phyloP scores from a whole-genome alignment of 306 rosid species.

The Abrus pulchellus region DNA sequence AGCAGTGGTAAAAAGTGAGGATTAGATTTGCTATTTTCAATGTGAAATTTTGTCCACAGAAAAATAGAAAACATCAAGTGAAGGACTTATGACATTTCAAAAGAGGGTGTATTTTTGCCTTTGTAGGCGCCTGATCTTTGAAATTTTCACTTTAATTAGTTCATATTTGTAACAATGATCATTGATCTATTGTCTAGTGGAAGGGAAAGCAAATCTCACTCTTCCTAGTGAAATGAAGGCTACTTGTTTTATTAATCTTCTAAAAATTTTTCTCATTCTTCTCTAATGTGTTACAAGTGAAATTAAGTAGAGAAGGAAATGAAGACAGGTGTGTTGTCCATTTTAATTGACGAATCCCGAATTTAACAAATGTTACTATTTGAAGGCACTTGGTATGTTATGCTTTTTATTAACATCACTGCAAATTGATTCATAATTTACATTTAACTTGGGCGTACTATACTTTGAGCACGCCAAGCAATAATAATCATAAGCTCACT shows the following conservation, averaged over 20 bases:
- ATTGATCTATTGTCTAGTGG: constrained; percentile 47
- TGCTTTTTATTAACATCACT: neutral
- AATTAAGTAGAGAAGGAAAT: neutral
- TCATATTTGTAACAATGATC: constrained; percentile 43
- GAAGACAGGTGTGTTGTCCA: neutral
- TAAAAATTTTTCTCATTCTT: neutral
- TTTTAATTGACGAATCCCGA: neutral
- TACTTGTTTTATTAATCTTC: neutral
- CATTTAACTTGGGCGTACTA: constrained; percentile 19
- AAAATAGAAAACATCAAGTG: constrained; percentile 24
- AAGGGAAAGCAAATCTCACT: constrained; percentile 40
- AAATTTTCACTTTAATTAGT: constrained; percentile 30
- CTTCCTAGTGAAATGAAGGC: constrained; percentile 7
- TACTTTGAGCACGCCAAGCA: constrained; percentile 58
- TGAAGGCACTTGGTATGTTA: constrained; percentile 3
- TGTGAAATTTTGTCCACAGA: constrained; percentile 37
- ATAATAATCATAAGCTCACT: constrained; percentile 46
- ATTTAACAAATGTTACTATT: neutral
- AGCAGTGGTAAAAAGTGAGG: constrained; percentile 36
- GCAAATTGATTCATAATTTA: constrained; percentile 12
- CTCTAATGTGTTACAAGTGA: neutral
- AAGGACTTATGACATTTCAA: constrained; percentile 19
- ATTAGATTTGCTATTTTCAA: constrained; percentile 21
- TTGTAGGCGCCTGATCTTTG: constrained; percentile 51
- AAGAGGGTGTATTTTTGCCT: constrained; percentile 42